Conservation (phyloP, 257 asterid genomes). For the Plantago ovata region DNA sequence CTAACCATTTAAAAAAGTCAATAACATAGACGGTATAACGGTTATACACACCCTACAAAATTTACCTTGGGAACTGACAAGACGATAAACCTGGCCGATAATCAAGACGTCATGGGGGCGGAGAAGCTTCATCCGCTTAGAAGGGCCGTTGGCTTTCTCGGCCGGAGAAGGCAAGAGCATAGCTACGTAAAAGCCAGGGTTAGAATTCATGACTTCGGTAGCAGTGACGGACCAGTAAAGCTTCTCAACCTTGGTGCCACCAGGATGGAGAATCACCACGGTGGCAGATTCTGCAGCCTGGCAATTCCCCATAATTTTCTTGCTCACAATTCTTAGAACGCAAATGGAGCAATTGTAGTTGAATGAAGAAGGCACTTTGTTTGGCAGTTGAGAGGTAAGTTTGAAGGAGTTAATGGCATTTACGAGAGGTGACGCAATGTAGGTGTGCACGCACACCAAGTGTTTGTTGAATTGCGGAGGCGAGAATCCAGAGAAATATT, state of each 20-base stretch:
- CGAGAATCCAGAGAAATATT: slow-evolving; percentile 31
- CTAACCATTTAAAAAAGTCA: not conserved
- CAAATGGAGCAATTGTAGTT: not conserved
- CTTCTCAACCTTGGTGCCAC: not conserved
- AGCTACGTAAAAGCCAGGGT: not conserved
- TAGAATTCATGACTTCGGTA: not conserved
- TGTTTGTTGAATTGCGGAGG: not conserved
- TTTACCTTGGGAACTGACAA: not conserved
- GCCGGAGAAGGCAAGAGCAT: not conserved
- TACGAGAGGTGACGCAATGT: slow-evolving; percentile 18
- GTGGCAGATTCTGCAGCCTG: not conserved
- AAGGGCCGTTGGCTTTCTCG: not conserved
- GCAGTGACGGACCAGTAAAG: not conserved
- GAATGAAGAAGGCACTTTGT: not conserved
- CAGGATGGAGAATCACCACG: not conserved
- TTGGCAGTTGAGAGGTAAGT: slow-evolving; percentile 3
- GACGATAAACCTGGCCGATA: slow-evolving; percentile 3
- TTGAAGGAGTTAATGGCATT: slow-evolving; percentile 13
- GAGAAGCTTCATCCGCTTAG: slow-evolving; percentile 1
- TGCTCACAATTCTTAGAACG: too few relatives aligned
- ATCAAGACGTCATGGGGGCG: not conserved
- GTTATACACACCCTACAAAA: not conserved
- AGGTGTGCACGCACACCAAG: slow-evolving; percentile 1
- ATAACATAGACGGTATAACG: not conserved
- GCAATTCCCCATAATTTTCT: not conserved